Conservation (phyloP, 495 filamentous ascomycete species). For the Trichoderma gamsii region DNA sequence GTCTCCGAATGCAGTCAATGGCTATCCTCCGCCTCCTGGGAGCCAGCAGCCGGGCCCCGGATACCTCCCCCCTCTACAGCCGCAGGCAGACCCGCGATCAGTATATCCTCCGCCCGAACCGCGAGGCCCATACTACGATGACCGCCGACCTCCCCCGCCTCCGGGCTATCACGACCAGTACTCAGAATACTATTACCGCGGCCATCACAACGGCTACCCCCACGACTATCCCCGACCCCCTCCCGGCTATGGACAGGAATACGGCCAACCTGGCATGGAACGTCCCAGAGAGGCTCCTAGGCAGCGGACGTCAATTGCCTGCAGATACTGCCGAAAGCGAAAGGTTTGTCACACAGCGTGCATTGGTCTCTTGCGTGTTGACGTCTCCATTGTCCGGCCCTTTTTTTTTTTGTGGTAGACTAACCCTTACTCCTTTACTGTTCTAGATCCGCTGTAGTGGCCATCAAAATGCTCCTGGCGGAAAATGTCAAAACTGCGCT, state of each 20-base stretch:
- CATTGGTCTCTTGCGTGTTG: background rate
- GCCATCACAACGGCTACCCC: conserved; percentile 23
- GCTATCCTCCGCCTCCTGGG: conserved; percentile 17
- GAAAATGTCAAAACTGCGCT: conserved; percentile 46
- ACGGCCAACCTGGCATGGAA: conserved; percentile 22
- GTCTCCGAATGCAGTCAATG: conserved; percentile 17
- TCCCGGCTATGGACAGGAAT: conserved; percentile 23
- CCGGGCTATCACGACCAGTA: conserved; percentile 21
- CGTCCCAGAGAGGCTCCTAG: conserved; percentile 36
- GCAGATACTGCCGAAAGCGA: conserved; percentile 44
- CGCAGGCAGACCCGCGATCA: conserved; percentile 21
- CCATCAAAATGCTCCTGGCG: conserved; percentile 43
- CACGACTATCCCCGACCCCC: conserved; percentile 23
- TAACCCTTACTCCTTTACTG: conserved; percentile 15
- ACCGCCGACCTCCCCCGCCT: conserved; percentile 20
- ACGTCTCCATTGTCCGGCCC: too few species aligned
- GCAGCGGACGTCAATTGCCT: conserved; percentile 47
- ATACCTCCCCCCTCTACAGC: conserved; percentile 23
- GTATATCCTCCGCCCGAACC: conserved; percentile 13
- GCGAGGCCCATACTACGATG: conserved; percentile 18
- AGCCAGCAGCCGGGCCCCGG: conserved; percentile 16
- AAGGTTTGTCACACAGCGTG: conserved; percentile 31
- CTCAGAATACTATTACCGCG: conserved; percentile 14
- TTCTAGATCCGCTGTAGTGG: conserved; percentile 47
- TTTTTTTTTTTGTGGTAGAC: too few species aligned